Base-by-base conservation (phyloP, 305 asterid genomes). In the Coffea humblotiana region DNA sequence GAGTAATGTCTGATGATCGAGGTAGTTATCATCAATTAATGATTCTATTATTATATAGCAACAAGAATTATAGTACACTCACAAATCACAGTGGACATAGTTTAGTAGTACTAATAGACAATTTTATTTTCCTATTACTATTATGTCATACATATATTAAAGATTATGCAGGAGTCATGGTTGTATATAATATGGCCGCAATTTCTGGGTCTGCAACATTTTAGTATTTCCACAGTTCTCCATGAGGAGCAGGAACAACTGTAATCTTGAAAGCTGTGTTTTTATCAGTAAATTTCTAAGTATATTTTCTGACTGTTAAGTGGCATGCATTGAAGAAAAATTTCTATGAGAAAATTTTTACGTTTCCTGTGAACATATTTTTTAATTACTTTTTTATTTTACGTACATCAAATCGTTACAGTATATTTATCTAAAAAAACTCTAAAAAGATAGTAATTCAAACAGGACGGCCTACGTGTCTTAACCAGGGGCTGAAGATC, bases 161-260 rank as follows among this genome's bases (percentile, higher is more conserved):
- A 63, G 71, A 70, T 61, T 32, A 71, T 75, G 67, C 23, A 64
- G 47, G 9, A 69, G 66, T 77, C 23, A 77, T 74, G 82, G 73
- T 18, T 60, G 78, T 40, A 69, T 40, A 69, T 35, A 67, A 72
- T 18, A 52, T 60, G 75, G 49, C 54, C 69, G 51, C 25, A 14
- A 3, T 25, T 65, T 65, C 29, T 65, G 70, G 51, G 32, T 71
- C 29, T 37, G 27, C 74, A 21, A 40, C 54, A 13, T 43, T 4
- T 43, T 37, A 21, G 1, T 15, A 19, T 37, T 70, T 16, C 45
- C 27, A n/a, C 7, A 8, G 29, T 25, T 13, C 10, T 63, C 8
- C 69, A 3, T 27, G 69, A 25, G 70, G 19, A 19, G 21, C 70
- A 65, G 12, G 35, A 9, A 25, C 68, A 63, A 63, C 68, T 63